A percentile compares a stretch with the other conserved stretches of the same genome.
phyloP scores from a whole-genome alignment of 1,139 yeast species.

The Taphrina confusa region DNA sequence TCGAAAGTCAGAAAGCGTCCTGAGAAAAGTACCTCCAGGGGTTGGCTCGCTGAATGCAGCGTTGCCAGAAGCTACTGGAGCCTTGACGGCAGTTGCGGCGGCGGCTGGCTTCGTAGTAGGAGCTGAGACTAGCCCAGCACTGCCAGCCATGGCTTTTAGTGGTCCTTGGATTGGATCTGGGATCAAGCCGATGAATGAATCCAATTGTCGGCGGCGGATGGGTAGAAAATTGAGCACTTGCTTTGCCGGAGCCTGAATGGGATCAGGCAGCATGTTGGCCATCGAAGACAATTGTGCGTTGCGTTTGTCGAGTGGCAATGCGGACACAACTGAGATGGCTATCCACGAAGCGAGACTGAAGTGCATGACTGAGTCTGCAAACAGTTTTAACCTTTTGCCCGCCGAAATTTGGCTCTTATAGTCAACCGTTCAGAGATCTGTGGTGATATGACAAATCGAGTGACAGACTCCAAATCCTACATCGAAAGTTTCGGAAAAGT shows the following conservation, averaged over 20 bases:
- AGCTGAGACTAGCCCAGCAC: not conserved
- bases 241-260: not conserved
- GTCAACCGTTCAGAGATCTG: no score
- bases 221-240: not conserved
- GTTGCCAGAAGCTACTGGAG: no score
- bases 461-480: no score
- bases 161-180: not conserved
- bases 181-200: not conserved
- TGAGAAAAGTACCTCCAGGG: not conserved
- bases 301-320: not conserved
- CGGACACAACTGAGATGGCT: not conserved
- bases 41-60: not conserved
- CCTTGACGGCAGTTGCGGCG: no score
- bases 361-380: no score
- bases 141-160: not conserved
- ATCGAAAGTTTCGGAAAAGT: no score
- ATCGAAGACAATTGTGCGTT: not conserved
- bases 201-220: constrained; percentile 1
- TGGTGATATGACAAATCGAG: no score
- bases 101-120: not conserved
- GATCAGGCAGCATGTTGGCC: constrained; percentile 7
- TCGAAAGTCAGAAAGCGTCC: no score
- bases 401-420: no score
- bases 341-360: no score
- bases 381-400: no score